Evolutionary conservation across 1,284 basidiomycete genomes (phyloP).

Genomic region (Pascua guehoae): DNA sequence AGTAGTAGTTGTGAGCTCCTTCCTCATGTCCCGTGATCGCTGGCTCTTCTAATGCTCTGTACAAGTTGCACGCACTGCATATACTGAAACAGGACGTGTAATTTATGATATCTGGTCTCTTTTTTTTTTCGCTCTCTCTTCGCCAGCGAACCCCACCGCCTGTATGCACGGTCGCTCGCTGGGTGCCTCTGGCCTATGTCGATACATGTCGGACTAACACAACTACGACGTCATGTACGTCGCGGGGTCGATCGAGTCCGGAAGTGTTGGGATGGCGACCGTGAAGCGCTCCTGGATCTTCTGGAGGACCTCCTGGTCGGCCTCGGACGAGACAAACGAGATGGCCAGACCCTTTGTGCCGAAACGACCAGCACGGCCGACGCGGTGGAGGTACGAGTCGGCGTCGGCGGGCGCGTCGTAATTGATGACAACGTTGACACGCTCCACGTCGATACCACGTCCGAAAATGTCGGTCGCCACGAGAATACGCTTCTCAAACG

Average conservation of each 20-base stretch:
- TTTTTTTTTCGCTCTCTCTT: background rate
- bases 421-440: constrained; percentile 94
- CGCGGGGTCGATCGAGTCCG: constrained; percentile 45
- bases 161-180: no score
- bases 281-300: constrained; percentile 52
- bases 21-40: no score
- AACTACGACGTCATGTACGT: constrained; percentile 46
- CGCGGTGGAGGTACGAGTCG: constrained; percentile 97
- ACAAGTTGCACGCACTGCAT: no score
- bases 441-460: constrained; percentile 95
- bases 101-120: background rate
- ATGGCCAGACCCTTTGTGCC: constrained; percentile 99
- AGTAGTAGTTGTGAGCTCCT: no score
- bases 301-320: constrained; percentile 83
- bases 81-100: no score
- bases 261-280: constrained; percentile 49
- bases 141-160: no score
- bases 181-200: background rate
- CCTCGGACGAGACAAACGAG: constrained; percentile 89
- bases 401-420: constrained; percentile 96
- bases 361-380: constrained; percentile 98
- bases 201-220: background rate
- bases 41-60: no score
- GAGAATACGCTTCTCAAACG: constrained; percentile 98
- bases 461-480: constrained; percentile 97